Conservation (phyloP, 148 eudicot genomes). For the Dysphania ambrosioides region DNA sequence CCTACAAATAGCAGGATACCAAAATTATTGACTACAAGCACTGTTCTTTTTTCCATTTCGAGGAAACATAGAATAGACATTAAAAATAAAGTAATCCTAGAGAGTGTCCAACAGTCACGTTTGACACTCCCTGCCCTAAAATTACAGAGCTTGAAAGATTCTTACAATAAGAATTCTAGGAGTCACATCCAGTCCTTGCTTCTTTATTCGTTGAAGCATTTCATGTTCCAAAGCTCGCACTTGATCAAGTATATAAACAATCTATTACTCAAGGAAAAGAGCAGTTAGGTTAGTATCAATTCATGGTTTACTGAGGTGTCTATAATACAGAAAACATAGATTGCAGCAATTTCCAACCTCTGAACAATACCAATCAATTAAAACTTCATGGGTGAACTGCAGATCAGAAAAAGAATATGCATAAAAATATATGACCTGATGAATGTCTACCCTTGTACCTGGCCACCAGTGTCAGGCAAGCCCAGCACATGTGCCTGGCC, state of each 20-base stretch:
- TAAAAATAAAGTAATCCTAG: neutral
- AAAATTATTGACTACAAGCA: neutral
- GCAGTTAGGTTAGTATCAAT: neutral
- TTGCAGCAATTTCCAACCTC: neutral
- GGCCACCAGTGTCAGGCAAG: slow-evolving; percentile 99
- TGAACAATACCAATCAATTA: neutral
- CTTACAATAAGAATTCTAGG: slow-evolving; percentile 89
- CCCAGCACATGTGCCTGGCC: slow-evolving; percentile 99
- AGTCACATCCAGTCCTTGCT: slow-evolving; percentile 70
- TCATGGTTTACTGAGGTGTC: neutral
- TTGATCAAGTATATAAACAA: slow-evolving; percentile 96
- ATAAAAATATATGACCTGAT: neutral
- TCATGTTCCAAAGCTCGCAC: slow-evolving; percentile 91
- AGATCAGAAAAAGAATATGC: neutral
- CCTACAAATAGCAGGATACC: slow-evolving; percentile 39
- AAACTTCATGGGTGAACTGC: neutral
- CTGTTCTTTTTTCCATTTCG: too few relatives aligned
- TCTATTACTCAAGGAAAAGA: slow-evolving; percentile 38
- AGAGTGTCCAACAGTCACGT: too few relatives aligned
- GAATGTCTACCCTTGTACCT: slow-evolving; percentile 42
- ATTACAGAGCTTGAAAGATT: neutral
- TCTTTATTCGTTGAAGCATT: slow-evolving; percentile 66
- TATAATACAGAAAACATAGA: neutral
- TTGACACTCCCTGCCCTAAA: neutral
- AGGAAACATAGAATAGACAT: neutral